These are phyloP conservation scores for Dendrobium officinale DNA, from an alignment of 106 monocot species.

Conservation along the genomic window DNA sequence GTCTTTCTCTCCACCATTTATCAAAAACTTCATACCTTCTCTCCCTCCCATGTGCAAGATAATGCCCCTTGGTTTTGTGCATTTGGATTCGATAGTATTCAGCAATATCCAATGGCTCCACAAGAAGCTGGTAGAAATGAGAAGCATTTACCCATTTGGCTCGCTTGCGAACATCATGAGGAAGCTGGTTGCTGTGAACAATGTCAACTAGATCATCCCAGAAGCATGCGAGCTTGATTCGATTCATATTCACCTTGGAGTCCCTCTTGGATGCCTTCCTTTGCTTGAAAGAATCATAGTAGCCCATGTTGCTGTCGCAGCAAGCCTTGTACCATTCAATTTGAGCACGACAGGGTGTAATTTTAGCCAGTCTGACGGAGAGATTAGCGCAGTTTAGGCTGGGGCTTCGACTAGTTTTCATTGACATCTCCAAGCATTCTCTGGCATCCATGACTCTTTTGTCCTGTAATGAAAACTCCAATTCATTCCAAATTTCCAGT, in stretches of 20 bases:
- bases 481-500: too few relatives aligned
- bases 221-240: constrained; percentile 43
- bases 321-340: constrained; percentile 60
- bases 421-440: constrained; percentile 31
- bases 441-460: constrained; percentile 20
- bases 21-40: constrained; percentile 47
- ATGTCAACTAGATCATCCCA: constrained; percentile 45
- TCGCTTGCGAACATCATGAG: constrained; percentile 39
- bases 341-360: constrained; percentile 47
- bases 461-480: constrained; percentile 17
- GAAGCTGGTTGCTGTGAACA: constrained; percentile 39
- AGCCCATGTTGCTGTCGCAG: constrained; percentile 38
- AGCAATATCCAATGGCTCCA: constrained; percentile 60
- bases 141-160: constrained; percentile 57
- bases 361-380: constrained; percentile 25
- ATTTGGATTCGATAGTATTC: constrained; percentile 33
- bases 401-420: constrained; percentile 22
- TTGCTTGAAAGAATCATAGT: constrained; percentile 55
- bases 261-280: constrained; percentile 22
- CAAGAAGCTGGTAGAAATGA: constrained; percentile 47
- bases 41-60: constrained; percentile 40
- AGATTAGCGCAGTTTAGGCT: constrained; percentile 34
- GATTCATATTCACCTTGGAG: constrained; percentile 34
- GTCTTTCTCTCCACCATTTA: constrained; percentile 40
- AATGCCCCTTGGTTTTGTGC: constrained; percentile 32